Conservation (phyloP, 2,329 filamentous ascomycete species). For the Phyllosticta citribraziliensis region DNA sequence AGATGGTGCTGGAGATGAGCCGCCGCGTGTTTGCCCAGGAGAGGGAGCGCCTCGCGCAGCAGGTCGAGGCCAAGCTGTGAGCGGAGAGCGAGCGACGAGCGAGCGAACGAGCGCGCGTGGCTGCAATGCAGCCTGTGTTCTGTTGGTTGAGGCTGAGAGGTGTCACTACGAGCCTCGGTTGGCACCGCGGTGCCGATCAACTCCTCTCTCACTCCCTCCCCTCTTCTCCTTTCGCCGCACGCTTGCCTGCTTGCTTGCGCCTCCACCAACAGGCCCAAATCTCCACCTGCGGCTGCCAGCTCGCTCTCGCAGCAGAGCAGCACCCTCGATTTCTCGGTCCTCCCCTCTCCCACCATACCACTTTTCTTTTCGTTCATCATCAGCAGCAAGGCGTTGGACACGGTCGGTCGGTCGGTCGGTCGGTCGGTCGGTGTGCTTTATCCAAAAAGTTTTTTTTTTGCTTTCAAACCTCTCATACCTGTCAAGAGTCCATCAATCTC, state of each 20-base stretch:
- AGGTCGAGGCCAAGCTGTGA: conserved; percentile 23
- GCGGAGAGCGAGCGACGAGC: no score
- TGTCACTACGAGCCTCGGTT: no score
- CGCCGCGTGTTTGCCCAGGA: conserved; percentile 86
- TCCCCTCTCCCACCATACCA: background rate
- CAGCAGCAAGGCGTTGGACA: background rate
- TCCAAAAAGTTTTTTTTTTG: background rate
- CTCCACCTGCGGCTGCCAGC: no score
- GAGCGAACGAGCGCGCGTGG: background rate
- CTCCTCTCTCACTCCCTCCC: no score
- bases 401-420: background rate
- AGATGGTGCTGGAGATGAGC: conserved; percentile 89
- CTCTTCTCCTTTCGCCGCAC: no score
- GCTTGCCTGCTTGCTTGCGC: no score
- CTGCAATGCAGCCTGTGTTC: background rate
- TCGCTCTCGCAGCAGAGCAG: no score
- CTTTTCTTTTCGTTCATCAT: background rate
- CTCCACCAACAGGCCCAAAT: no score
- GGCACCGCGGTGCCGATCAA: no score
- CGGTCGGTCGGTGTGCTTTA: background rate
- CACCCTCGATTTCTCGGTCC: background rate
- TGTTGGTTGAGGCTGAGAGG: background rate
- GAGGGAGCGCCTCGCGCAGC: conserved; percentile 48
- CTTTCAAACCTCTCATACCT: background rate
- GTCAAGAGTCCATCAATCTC: background rate